phyloP scores from a whole-genome alignment of 169 alveolate genomes.

The Toxoplasma gondii region DNA sequence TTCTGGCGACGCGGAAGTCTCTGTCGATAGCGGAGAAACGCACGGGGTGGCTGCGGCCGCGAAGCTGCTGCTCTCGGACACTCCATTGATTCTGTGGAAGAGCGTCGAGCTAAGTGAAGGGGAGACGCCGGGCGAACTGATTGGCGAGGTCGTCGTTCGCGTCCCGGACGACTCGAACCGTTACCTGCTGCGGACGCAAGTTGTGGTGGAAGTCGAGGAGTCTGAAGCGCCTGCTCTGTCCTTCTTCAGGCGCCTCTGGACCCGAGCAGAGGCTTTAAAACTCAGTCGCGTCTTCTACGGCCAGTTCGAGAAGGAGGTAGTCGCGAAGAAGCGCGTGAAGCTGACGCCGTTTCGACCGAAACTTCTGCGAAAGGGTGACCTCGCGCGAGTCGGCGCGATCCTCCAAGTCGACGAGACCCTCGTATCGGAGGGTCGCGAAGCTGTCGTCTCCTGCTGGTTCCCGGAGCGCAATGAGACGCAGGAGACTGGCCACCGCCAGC shows the following conservation, averaged over 20 bases:
- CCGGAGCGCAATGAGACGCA: background rate
- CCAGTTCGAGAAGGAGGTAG: background rate
- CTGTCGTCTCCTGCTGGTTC: background rate
- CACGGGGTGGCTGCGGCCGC: background rate
- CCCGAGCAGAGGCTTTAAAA: background rate
- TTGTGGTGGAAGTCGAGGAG: background rate
- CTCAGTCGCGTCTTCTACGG: background rate
- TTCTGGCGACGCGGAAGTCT: background rate
- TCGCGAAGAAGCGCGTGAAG: background rate
- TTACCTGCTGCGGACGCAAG: background rate
- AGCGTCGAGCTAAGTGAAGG: background rate
- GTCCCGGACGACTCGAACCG: background rate
- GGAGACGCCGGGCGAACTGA: background rate
- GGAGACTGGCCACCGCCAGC: background rate
- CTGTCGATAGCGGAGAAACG: background rate
- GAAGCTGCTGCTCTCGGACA: background rate
- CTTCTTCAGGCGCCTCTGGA: background rate
- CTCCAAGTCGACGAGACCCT: background rate
- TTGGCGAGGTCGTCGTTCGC: background rate
- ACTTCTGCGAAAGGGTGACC: background rate
- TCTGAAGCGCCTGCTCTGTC: background rate
- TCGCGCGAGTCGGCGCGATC: background rate
- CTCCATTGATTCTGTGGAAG: background rate
- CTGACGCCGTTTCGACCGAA: background rate
- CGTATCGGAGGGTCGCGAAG: background rate